Percentiles rank a stretch among this genome's conserved stretches.
Evolutionary conservation across 495 filamentous ascomycete genomes (phyloP).

Genomic region (Paragyromitra xinjiangensis): DNA sequence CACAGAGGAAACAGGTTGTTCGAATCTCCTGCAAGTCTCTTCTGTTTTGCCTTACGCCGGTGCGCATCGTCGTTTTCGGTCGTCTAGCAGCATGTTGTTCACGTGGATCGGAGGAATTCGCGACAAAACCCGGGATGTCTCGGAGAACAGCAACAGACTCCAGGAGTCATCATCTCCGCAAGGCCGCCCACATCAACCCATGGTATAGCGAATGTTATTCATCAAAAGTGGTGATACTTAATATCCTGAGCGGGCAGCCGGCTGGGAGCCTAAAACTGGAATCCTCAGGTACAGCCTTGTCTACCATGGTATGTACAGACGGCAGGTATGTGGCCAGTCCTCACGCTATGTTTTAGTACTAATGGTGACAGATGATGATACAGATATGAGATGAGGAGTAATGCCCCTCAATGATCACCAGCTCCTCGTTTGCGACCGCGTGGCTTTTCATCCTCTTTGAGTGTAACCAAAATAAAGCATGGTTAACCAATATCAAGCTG

Average conservation of each 20-base stretch:
- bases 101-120: slow-evolving; percentile 43
- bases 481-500: slow-evolving; percentile 21
- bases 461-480: slow-evolving; percentile 24
- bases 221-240: slow-evolving; percentile 10
- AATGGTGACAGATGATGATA: slow-evolving; percentile 19
- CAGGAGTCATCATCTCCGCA: slow-evolving; percentile 36
- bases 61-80: not conserved
- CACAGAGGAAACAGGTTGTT: slow-evolving; percentile 8
- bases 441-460: slow-evolving; percentile 27
- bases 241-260: not conserved
- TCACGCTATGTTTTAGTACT: slow-evolving; percentile 21
- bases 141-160: slow-evolving; percentile 18
- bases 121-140: slow-evolving; percentile 20
- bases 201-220: slow-evolving; percentile 15
- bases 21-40: slow-evolving; percentile 1
- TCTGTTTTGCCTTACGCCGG: slow-evolving; percentile 23
- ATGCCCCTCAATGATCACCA: slow-evolving; percentile 5
- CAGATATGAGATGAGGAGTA: slow-evolving; percentile 32
- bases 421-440: slow-evolving; percentile 5
- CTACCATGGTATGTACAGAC: not conserved
- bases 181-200: slow-evolving; percentile 22
- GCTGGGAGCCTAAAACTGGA: not conserved
- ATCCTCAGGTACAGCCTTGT: slow-evolving; percentile 11
- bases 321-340: slow-evolving; percentile 13
- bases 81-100: slow-evolving; percentile 19